Base-by-base conservation (phyloP, 768 basidiomycete species). In the Fomitopsis serialis region DNA sequence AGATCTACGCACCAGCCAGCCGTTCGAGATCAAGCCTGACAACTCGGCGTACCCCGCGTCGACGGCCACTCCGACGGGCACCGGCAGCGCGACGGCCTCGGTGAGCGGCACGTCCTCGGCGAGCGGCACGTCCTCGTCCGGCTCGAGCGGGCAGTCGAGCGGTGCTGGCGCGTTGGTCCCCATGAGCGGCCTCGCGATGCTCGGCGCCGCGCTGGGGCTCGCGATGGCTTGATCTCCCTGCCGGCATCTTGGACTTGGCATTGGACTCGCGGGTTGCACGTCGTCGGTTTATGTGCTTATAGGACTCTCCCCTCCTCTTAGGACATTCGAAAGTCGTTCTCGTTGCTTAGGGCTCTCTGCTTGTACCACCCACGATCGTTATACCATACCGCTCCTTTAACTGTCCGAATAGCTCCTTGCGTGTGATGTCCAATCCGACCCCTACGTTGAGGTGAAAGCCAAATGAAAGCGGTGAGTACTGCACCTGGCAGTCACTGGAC, bases 11-110 rank as follows among this genome's bases (percentile, higher is more conserved):
- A 61, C 66, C 35, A 80, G 84, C 24, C 45, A 74, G 52, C 64
- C 68, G 3, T 90, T 90, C 66, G 78, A 81, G 64, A 75, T 90
- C 66, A 80, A 82, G 64, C 63, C 82, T 6, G 55, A 69, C 29
- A 81, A 81, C 47, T 72, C 85, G 34, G 8, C 71, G 12, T 87
- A 81, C 61, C 81, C 84, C 10, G 45, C 66, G 3, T 53, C 78
- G 19, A 61, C 68, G 19, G 66, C 72, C 13, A 64, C 70, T 17
- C 63, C 70, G 21, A 58, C 70, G 4, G 59, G 57, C 24, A 40
- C 64, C 4, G 57, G 63, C 11, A 46, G 64, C 29, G 54, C 65
- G 22, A 53, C 58, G 43, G 42, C 29, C 43, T 23, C 57, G 29
- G 49, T 57, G 32, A 56, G 65, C 21, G 54, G 66, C 40, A 54